Conservation (phyloP, 2,329 filamentous ascomycete genomes). For the Pseudonectria buxi region DNA sequence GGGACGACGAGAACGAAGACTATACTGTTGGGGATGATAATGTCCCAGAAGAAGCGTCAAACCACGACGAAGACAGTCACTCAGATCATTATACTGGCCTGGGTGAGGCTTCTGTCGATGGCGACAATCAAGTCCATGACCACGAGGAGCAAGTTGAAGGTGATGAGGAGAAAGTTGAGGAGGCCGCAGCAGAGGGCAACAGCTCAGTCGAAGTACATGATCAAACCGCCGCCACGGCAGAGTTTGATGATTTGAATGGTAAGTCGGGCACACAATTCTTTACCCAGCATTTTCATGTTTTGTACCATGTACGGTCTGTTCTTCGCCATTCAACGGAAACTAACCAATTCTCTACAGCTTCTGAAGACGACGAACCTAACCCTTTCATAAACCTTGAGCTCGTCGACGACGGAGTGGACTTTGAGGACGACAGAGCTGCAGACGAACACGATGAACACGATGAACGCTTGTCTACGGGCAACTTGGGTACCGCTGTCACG, state of each 20-base stretch:
- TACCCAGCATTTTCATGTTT: background rate
- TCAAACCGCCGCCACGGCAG: too few species aligned
- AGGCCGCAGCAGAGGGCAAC: too few species aligned
- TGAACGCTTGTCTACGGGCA: slow-evolving; percentile 3
- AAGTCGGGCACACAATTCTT: too few species aligned
- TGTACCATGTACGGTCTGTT: slow-evolving; percentile 10
- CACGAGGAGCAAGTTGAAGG: too few species aligned
- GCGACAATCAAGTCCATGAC: too few species aligned
- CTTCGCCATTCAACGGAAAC: slow-evolving; percentile 16
- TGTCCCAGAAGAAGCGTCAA: slow-evolving; percentile 4
- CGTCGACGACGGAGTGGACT: slow-evolving; percentile 10
- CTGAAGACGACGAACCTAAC: slow-evolving; percentile 17
- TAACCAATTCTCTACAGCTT: slow-evolving; percentile 20
- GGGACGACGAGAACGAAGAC: slow-evolving; percentile 9
- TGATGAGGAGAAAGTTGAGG: too few species aligned
- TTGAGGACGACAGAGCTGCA: slow-evolving; percentile 10
- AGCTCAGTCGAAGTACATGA: too few species aligned
- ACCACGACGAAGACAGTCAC: too few species aligned
- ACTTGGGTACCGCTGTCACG: slow-evolving; percentile 15
- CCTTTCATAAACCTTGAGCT: slow-evolving; percentile 20
- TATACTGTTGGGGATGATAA: slow-evolving; percentile 10
- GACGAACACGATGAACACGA: slow-evolving; percentile 14
- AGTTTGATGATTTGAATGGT: too few species aligned
- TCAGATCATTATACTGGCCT: too few species aligned
- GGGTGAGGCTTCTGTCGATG: too few species aligned